A percentile compares a stretch with the other conserved stretches of the same genome.
phyloP scores from a whole-genome alignment of 2,329 filamentous ascomycete genomes.

The Fusarium sp. region DNA sequence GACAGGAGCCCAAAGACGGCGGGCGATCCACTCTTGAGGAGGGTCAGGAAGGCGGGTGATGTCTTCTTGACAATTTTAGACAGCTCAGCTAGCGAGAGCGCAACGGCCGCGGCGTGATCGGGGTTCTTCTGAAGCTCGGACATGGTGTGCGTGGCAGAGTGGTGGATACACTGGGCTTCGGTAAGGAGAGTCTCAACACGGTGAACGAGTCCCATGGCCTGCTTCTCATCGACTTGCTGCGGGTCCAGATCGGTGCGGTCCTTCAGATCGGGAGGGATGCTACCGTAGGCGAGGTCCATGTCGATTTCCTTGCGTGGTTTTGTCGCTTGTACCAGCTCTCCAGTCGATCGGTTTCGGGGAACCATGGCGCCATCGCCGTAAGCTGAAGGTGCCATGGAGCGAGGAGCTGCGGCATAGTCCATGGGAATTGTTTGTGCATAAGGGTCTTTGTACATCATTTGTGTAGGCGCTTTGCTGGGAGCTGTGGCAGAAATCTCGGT shows the following conservation, averaged over 20 bases:
- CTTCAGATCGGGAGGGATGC: constrained; percentile 77
- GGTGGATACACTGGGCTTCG: constrained; percentile 89
- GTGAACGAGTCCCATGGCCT: constrained; percentile 70
- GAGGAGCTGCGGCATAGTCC: constrained; percentile 54
- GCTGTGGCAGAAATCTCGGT: constrained; percentile 64
- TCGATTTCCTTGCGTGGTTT: constrained; percentile 71
- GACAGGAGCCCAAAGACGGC: constrained; percentile 87
- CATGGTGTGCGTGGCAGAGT: constrained; percentile 86
- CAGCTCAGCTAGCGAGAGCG: constrained; percentile 90
- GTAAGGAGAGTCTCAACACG: constrained; percentile 83
- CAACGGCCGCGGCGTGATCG: constrained; percentile 93
- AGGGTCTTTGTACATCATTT: constrained; percentile 55
- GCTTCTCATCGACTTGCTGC: constrained; percentile 66
- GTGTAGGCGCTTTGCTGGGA: constrained; percentile 58
- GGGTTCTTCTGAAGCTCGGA: constrained; percentile 77
- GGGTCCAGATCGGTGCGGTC: constrained; percentile 62
- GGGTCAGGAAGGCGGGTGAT: constrained; percentile 80
- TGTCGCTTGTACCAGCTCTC: constrained; percentile 49
- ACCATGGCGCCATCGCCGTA: constrained; percentile 48
- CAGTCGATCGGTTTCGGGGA: constrained; percentile 56
- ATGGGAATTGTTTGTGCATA: constrained; percentile 55
- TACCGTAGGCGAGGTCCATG: constrained; percentile 92
- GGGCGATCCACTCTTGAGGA: constrained; percentile 84
- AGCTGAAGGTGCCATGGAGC: constrained; percentile 44
- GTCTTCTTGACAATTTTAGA: constrained; percentile 85